phyloP scores from a whole-genome alignment of 495 filamentous ascomycete species.

The Lichenothelia convexa region DNA sequence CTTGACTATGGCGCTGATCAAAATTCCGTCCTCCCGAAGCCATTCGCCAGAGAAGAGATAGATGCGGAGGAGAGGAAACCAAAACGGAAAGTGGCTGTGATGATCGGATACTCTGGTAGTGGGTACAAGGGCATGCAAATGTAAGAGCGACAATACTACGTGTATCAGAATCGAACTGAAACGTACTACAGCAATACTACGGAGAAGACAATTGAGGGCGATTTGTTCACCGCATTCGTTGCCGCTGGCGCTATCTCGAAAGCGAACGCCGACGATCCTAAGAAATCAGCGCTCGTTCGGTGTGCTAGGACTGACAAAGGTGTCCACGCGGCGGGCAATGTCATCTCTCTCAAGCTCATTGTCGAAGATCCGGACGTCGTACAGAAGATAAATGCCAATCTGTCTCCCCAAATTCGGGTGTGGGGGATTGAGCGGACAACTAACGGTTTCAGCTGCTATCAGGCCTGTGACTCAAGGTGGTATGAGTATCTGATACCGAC shows the following conservation, averaged over 20 bases:
- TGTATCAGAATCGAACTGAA: too few species aligned
- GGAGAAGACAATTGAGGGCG: conserved; percentile 92
- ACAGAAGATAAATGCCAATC: conserved; percentile 69
- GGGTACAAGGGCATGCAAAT: conserved; percentile 96
- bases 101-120: conserved; percentile 91
- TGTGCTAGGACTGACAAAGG: conserved; percentile 96
- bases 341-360: conserved; percentile 89
- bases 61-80: conserved; percentile 66
- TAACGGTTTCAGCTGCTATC: conserved; percentile 77
- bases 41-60: conserved; percentile 62
- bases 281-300: conserved; percentile 83
- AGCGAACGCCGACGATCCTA: conserved; percentile 87
- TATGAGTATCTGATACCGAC: conserved; percentile 95
- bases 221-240: conserved; percentile 81
- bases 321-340: conserved; percentile 91
- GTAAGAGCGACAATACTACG: too few species aligned
- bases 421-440: conserved; percentile 81
- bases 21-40: conserved; percentile 30
- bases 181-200: conserved; percentile 29
- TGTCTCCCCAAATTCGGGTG: conserved; percentile 75
- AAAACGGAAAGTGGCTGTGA: conserved; percentile 86
- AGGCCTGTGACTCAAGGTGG: conserved; percentile 77
- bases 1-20: conserved; percentile 20
- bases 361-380: conserved; percentile 78
- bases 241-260: conserved; percentile 84